Base-by-base conservation (phyloP, 306 rosid genomes). In the Rosa chinensis region DNA sequence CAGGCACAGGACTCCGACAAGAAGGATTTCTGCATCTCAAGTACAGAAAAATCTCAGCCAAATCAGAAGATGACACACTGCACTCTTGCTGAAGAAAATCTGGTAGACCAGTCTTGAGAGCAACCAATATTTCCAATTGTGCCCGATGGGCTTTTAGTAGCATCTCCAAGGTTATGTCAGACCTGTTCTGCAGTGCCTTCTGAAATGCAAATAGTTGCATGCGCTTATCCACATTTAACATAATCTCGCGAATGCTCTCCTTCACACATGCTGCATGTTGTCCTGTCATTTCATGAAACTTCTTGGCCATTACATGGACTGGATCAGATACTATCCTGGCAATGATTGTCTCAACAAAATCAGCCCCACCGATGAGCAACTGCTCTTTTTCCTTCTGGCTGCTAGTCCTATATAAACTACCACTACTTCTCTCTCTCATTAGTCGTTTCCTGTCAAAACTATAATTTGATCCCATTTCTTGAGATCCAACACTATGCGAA, bases 101-200 rank as follows among this genome's bases (percentile, higher is more conserved):
- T 1, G 90, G 82, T 35, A 89, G 66, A 82, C 92, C 94, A 75
- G 96, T 90, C 87, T 88, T 95, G 56, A 95, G 85, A 75, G 93
- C 92, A 81, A 93, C 97, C 92, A 95, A 82, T 82, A 93, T 87
- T 90, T 93, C 98, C 83, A 95, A 85, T 72, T 86, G 99, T 17
- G 82, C 92, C 55, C 86, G 86, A 74, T 91, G 96, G 77, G 96
- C 86, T 86, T 91, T 96, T 71, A 75, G 78, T 20, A 96, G 89
- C 63, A 71, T 77, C 66, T 96, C 98, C 88, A 86, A 56, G 83
- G 88, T 85, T 74, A 95, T 82, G 80, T 96, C 98, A 42, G 93
- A 89, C 88, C 91, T 84, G 81, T 80, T 90, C 83, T 82, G 94
- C 83, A 96, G 83, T 55, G 90, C 85, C 83, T 90, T 93, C 79